Evolutionary conservation across 495 filamentous ascomycete genomes (phyloP).

Genomic region (Immersiella caudata): DNA sequence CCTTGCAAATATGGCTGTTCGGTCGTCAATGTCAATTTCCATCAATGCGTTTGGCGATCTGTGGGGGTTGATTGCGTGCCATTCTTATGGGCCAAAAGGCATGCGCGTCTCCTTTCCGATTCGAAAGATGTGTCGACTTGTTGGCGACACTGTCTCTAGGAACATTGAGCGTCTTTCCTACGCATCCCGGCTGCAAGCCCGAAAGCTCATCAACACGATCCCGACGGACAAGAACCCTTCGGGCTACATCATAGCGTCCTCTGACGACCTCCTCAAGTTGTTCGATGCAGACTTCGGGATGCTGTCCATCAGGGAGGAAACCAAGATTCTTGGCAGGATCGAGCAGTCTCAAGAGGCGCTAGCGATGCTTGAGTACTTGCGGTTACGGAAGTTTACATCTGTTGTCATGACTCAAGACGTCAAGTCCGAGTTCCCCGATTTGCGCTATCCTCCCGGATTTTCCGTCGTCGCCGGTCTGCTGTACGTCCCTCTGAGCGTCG

Average conservation of each 20-base stretch:
- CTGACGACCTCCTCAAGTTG: constrained; percentile 80
- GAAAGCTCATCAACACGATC: constrained; percentile 77
- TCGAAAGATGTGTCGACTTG: constrained; percentile 89
- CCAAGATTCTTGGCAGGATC: constrained; percentile 78
- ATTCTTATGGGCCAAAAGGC: constrained; percentile 73
- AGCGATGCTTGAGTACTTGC: constrained; percentile 83
- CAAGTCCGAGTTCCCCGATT: constrained; percentile 76
- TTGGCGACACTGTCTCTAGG: constrained; percentile 83
- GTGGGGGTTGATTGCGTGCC: constrained; percentile 90
- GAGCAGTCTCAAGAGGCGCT: constrained; percentile 81
- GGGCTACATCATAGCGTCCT: constrained; percentile 90
- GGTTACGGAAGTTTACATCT: constrained; percentile 73
- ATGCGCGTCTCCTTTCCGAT: constrained; percentile 93
- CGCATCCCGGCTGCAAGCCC: constrained; percentile 77
- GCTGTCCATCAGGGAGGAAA: constrained; percentile 83
- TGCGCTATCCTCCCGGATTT: constrained; percentile 81
- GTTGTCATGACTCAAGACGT: constrained; percentile 81
- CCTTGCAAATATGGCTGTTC: constrained; percentile 84
- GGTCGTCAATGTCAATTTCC: constrained; percentile 93
- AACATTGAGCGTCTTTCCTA: constrained; percentile 92
- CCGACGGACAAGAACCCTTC: constrained; percentile 83
- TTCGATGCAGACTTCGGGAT: constrained; percentile 91
- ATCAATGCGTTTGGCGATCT: constrained; percentile 82
- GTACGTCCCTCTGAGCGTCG: constrained; percentile 77
- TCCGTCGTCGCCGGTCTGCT: constrained; percentile 77